These are phyloP conservation scores for Backusella tarrabulga DNA, from an alignment of 192 early-diverging fungal genomes.

Conservation along the genomic window DNA sequence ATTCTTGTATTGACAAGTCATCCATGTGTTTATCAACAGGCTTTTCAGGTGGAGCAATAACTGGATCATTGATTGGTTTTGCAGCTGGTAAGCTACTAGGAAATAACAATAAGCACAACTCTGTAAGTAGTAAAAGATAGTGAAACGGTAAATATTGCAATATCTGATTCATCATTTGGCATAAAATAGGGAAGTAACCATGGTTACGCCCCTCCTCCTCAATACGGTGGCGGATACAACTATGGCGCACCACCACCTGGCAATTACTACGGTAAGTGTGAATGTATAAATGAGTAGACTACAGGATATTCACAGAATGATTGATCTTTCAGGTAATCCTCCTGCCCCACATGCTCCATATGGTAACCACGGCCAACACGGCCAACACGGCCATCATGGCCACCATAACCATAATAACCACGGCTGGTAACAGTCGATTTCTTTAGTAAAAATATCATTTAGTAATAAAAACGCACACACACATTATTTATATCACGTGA, in stretches of 20 bases:
- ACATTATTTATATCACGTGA: not conserved
- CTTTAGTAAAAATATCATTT: not conserved
- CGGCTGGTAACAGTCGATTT: not conserved
- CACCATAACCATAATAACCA: not conserved
- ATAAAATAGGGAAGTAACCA: not conserved
- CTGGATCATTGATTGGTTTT: constrained; percentile 6
- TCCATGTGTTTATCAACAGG: not conserved
- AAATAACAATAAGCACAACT: not conserved
- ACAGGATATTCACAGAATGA: not conserved
- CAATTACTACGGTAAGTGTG: not conserved
- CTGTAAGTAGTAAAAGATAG: not conserved
- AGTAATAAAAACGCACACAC: not conserved
- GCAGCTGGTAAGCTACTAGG: constrained; percentile 6
- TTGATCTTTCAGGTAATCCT: not conserved
- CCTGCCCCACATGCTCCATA: not conserved
- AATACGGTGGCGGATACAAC: not conserved
- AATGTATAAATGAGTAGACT: not conserved
- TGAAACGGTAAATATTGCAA: not conserved
- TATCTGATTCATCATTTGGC: not conserved
- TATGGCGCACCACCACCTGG: not conserved
- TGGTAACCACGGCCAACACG: not conserved
- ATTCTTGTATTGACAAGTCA: not conserved
- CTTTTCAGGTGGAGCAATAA: constrained; percentile 12
- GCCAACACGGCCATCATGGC: not conserved
- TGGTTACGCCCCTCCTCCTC: not conserved